Evolutionary conservation across 768 basidiomycete genomes (phyloP).

Genomic region (Kwoniella bestiolae): DNA sequence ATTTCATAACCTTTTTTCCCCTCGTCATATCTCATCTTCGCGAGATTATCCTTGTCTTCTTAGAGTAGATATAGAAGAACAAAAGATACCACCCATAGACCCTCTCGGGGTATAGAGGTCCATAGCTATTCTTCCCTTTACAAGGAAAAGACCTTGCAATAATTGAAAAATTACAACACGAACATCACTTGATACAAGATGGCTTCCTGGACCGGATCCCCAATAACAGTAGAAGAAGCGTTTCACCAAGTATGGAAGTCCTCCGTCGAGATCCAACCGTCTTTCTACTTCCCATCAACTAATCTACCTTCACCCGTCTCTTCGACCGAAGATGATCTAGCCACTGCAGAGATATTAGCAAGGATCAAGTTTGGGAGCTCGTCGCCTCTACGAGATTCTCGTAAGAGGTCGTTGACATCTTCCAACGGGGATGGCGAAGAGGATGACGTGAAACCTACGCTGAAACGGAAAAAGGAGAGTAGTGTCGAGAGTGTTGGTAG

Average conservation of each 20-base stretch:
- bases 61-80: no score
- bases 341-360: conserved; percentile 10
- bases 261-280: conserved; percentile 4
- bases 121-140: no score
- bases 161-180: no score
- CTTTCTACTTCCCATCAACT: conserved; percentile 1
- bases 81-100: no score
- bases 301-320: neutral
- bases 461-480: conserved; percentile 2
- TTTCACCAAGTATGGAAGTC: conserved; percentile 15
- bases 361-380: conserved; percentile 7
- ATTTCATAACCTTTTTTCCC: neutral
- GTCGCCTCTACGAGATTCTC: neutral
- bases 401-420: conserved; percentile 18
- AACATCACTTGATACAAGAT: neutral
- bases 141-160: no score
- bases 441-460: neutral
- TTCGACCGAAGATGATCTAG: conserved; percentile 12
- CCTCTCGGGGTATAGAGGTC: no score
- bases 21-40: neutral
- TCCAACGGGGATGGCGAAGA: conserved; percentile 8
- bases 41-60: no score
- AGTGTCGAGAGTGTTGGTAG: neutral
- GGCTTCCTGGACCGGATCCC: conserved; percentile 20
- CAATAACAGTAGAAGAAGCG: conserved; percentile 13